phyloP scores from a whole-genome alignment of 2,329 filamentous ascomycete genomes.

The Colletotrichum higginsianum region DNA sequence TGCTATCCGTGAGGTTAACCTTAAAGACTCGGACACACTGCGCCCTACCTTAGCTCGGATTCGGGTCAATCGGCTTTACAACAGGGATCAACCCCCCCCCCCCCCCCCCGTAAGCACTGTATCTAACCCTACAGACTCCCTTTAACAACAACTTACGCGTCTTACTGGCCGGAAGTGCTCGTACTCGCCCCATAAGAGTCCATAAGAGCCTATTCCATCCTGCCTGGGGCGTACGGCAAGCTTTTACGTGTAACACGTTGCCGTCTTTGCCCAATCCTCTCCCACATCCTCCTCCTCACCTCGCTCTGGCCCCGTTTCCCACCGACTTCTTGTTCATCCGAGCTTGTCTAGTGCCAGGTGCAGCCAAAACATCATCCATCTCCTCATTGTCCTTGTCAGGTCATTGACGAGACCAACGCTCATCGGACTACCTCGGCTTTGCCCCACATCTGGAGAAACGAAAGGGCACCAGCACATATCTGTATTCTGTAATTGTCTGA shows the following conservation, averaged over 20 bases:
- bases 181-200: slow-evolving; percentile 29
- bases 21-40: not conserved
- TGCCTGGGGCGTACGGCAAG: not conserved
- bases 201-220: not conserved
- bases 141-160: slow-evolving; percentile 21
- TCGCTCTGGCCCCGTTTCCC: slow-evolving; percentile 31
- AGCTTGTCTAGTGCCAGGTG: slow-evolving; percentile 12
- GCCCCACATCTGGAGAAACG: not conserved
- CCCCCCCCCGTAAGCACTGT: slow-evolving; percentile 3
- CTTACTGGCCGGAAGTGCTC: slow-evolving; percentile 26
- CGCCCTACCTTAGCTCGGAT: slow-evolving; percentile 13
- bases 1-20: slow-evolving; percentile 1
- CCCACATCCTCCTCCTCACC: not conserved
- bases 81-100: slow-evolving; percentile 24
- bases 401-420: not conserved
- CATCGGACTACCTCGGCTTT: slow-evolving; percentile 4
- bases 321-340: slow-evolving; percentile 22
- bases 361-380: not conserved
- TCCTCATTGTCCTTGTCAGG: not conserved
- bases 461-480: not conserved
- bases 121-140: slow-evolving; percentile 9
- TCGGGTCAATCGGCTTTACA: slow-evolving; percentile 22
- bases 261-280: not conserved
- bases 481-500: too few relatives aligned
- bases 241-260: slow-evolving; percentile 13